These are phyloP conservation scores for Colletotrichum tanaceti DNA, from an alignment of 2,329 filamentous ascomycete genomes.

Conservation along the genomic window DNA sequence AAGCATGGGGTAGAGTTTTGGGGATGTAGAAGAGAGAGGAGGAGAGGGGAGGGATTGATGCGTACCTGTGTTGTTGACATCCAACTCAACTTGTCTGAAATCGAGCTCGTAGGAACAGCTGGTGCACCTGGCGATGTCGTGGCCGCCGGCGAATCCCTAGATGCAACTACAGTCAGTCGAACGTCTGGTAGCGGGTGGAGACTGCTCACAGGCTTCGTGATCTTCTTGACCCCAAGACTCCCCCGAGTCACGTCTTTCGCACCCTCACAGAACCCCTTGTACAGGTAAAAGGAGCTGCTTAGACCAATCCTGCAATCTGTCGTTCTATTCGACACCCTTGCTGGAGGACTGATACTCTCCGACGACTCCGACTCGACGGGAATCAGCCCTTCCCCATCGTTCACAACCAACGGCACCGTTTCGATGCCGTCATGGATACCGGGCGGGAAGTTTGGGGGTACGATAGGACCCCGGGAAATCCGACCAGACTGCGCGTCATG, in stretches of 20 bases:
- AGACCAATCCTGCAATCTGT: conserved; percentile 57
- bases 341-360: conserved; percentile 33
- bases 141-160: conserved; percentile 56
- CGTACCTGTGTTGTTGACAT: conserved; percentile 62
- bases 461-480: conserved; percentile 10
- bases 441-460: conserved; percentile 33
- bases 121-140: conserved; percentile 62
- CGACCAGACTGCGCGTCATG: conserved; percentile 30
- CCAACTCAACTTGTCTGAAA: conserved; percentile 63
- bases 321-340: conserved; percentile 40
- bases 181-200: not conserved
- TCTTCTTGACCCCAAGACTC: conserved; percentile 61
- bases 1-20: not conserved
- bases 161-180: not conserved
- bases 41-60: not conserved
- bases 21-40: not conserved
- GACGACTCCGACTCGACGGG: conserved; percentile 49
- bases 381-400: conserved; percentile 51
- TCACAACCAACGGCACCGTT: conserved; percentile 11
- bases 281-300: conserved; percentile 62
- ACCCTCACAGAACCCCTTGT: conserved; percentile 67
- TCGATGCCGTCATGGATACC: conserved; percentile 37
- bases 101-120: conserved; percentile 66
- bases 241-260: conserved; percentile 63
- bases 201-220: conserved; percentile 59